Conservation (phyloP, 805 yeast species). For the Blastobotrys robertii region DNA sequence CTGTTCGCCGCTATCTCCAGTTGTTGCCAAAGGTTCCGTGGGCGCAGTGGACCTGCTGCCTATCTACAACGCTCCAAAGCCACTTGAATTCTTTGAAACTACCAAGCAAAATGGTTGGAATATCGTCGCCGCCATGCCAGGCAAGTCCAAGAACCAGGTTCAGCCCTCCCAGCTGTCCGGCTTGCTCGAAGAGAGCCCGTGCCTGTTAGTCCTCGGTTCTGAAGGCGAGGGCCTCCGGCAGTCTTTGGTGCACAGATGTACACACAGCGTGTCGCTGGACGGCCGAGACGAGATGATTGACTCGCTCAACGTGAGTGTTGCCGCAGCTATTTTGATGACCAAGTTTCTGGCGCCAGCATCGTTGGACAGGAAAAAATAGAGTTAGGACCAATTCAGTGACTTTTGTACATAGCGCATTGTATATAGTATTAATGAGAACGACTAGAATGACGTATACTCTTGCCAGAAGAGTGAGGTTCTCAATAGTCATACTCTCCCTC, state of each 20-base stretch:
- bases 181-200: slow-evolving; percentile 43
- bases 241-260: slow-evolving; percentile 37
- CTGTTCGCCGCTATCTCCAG: slow-evolving; percentile 68
- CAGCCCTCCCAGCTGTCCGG: slow-evolving; percentile 35
- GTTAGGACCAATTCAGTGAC: too few relatives aligned
- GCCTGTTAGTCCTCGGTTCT: slow-evolving; percentile 68
- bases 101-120: slow-evolving; percentile 58
- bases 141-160: slow-evolving; percentile 28
- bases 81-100: slow-evolving; percentile 51
- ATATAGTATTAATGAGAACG: too few relatives aligned
- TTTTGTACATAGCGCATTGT: neutral
- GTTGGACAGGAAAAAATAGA: slow-evolving; percentile 9
- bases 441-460: neutral
- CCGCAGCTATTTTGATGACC: slow-evolving; percentile 58
- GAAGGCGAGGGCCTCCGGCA: slow-evolving; percentile 80
- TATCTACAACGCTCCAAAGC: slow-evolving; percentile 47
- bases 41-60: slow-evolving; percentile 75
- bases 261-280: slow-evolving; percentile 19
- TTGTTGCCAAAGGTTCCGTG: slow-evolving; percentile 68
- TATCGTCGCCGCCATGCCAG: slow-evolving; percentile 44
- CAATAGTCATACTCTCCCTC: slow-evolving; percentile 13
- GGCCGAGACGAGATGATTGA: slow-evolving; percentile 38
- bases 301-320: slow-evolving; percentile 84
- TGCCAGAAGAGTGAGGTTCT: neutral
- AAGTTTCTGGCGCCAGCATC: slow-evolving; percentile 12